Evolutionary conservation across 2,329 filamentous ascomycete species (phyloP), one percentile per base, ranked within the genome.

Genomic region (Triangularia setosa): DNA sequence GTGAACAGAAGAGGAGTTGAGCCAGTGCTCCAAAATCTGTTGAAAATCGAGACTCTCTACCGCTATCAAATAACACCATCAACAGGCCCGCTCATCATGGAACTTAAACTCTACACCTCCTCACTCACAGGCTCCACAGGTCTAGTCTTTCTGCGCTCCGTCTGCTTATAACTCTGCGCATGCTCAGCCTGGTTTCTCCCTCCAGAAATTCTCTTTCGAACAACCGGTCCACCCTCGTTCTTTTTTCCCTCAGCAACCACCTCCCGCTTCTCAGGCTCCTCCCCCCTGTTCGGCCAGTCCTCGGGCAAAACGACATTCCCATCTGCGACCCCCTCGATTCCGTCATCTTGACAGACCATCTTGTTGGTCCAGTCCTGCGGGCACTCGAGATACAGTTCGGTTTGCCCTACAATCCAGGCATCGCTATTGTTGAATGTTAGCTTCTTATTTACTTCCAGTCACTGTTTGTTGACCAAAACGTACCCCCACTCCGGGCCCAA

Each of bases 321-420:
- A 21, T 60, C 35, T 21, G 58, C 58, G 2, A 53, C 35, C 14
- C 58, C 58, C 14, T 48, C 40, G 27, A 53, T 53, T n/a, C 58
- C 58, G 24, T 60, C 58, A 24, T 60, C 58, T 6, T 21, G 23
- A 16, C 58, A 60, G 24, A 48, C 21, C 58, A 60, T 25, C 25
- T 44, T 23, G 9, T 52, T 25, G 25, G 48, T 30, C 9, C 48
- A 28, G 24, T 60, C 35, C 25, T 44, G 33, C 3, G 35, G 23
- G 18, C 58, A 60, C n/a, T 60, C 40, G 21, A 60, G 58, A 23
- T 60, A 60, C 16, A 60, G 14, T 23, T 60, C 58, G 21, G 58
- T 53, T 21, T 48, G 35, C 28, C 58, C 58, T 8, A 60, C 14
- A 12, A 60, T n/a, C n/a, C 48, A 60, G 8, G 58, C 58, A 25